phyloP scores from a whole-genome alignment of 257 asterid genomes.

The Nicotiana attenuata region DNA sequence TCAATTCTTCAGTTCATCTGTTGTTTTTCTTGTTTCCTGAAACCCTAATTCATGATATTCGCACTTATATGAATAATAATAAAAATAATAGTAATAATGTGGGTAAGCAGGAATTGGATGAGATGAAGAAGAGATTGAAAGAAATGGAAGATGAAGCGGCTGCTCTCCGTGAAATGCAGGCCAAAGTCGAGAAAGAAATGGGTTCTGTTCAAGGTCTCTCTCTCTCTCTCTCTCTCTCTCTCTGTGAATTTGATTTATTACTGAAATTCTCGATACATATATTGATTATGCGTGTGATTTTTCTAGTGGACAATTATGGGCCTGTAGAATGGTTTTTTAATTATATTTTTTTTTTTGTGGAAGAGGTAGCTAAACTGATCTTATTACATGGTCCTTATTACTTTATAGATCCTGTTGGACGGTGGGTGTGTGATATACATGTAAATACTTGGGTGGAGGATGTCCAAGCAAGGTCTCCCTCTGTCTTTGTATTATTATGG shows the following conservation, averaged over 20 bases:
- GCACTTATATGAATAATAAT: not conserved
- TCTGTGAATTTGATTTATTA: not conserved
- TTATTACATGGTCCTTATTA: not conserved
- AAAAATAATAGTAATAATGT: not conserved
- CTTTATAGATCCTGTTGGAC: not conserved
- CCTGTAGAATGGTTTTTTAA: not conserved
- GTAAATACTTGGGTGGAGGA: not conserved
- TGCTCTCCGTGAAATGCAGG: conserved; percentile 15
- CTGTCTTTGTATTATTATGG: not conserved
- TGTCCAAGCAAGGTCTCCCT: not conserved
- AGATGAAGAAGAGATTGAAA: conserved; percentile 11
- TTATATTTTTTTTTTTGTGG: not conserved
- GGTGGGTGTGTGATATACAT: not conserved
- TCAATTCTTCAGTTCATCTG: not conserved
- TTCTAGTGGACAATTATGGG: not conserved
- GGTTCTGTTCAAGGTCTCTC: conserved; percentile 6
- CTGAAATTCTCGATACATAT: not conserved
- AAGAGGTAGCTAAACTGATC: conserved; percentile 2
- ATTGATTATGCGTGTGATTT: not conserved
- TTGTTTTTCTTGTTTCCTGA: not conserved
- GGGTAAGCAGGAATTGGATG: conserved; percentile 13
- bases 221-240: not conserved
- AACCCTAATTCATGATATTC: conserved; percentile 1
- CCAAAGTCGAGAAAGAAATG: conserved; percentile 13
- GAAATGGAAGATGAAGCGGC: conserved; percentile 16